Conservation (phyloP, 495 filamentous ascomycete genomes). For the Neurospora pannonica region DNA sequence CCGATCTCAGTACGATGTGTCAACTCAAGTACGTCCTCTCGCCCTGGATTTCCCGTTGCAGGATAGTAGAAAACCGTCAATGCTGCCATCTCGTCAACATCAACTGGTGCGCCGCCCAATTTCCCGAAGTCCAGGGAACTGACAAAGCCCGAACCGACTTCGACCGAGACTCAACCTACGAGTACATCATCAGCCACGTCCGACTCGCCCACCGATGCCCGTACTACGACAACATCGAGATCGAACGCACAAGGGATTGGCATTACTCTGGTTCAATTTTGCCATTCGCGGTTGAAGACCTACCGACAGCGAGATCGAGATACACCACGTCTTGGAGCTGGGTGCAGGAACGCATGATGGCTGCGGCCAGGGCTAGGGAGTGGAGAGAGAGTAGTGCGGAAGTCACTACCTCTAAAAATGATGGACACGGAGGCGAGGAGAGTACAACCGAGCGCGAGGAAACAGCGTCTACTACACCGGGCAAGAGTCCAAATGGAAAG, state of each 20-base stretch:
- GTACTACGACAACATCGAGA: background rate
- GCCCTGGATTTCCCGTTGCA: background rate
- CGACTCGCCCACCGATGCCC: background rate
- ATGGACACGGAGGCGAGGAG: background rate
- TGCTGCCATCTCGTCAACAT: background rate
- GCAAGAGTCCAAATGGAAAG: background rate
- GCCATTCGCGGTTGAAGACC: background rate
- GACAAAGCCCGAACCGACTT: background rate
- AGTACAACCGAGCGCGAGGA: no score
- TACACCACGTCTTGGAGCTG: background rate
- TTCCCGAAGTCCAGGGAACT: background rate
- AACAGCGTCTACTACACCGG: background rate
- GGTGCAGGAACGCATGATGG: background rate
- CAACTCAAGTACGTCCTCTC: background rate
- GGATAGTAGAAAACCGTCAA: background rate
- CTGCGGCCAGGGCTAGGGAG: background rate
- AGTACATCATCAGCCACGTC: background rate
- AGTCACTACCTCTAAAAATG: background rate
- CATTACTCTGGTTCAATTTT: background rate
- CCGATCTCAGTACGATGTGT: background rate
- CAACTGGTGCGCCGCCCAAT: background rate
- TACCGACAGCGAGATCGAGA: background rate
- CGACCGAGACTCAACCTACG: background rate
- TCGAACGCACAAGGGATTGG: background rate
- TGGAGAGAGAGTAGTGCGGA: background rate